phyloP scores from a whole-genome alignment of 371 early-diverging fungal genomes.

The Syncephalis plumigaleata region DNA sequence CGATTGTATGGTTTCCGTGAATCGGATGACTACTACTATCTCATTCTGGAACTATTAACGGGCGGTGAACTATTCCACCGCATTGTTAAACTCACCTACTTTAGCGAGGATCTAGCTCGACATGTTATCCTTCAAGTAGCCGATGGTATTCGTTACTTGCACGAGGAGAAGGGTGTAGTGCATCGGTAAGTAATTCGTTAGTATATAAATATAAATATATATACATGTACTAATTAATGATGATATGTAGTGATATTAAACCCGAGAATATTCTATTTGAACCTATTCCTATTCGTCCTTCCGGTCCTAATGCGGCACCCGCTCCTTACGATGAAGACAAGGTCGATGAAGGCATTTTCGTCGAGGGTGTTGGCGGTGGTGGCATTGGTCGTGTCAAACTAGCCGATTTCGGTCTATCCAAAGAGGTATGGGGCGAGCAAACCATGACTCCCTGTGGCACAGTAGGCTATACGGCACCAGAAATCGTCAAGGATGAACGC shows the following conservation, averaged over 20 bases:
- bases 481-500: conserved; percentile 63
- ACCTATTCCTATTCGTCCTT: conserved; percentile 35
- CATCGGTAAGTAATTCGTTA: conserved; percentile 33
- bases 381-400: conserved; percentile 70
- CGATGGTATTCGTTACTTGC: conserved; percentile 73
- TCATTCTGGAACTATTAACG: conserved; percentile 69
- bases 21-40: conserved; percentile 41
- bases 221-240: background rate
- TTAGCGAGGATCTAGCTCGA: conserved; percentile 55
- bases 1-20: conserved; percentile 44
- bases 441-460: conserved; percentile 86
- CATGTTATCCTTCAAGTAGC: conserved; percentile 80
- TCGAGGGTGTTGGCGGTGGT: conserved; percentile 52
- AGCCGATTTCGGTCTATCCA: conserved; percentile 75
- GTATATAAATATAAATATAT: background rate
- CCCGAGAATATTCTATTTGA: conserved; percentile 87
- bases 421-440: conserved; percentile 60
- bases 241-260: conserved; percentile 70
- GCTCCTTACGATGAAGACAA: conserved; percentile 28
- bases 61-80: conserved; percentile 81
- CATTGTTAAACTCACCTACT: conserved; percentile 59
- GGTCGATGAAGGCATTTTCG: conserved; percentile 54
- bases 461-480: conserved; percentile 83
- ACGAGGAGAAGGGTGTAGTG: conserved; percentile 69
- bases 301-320: conserved; percentile 20